Percentiles rank a stretch among this genome's conserved stretches.
Evolutionary conservation across 2,329 filamentous ascomycete genomes (phyloP).

Genomic region (Ophiocordyceps unilateralis): DNA sequence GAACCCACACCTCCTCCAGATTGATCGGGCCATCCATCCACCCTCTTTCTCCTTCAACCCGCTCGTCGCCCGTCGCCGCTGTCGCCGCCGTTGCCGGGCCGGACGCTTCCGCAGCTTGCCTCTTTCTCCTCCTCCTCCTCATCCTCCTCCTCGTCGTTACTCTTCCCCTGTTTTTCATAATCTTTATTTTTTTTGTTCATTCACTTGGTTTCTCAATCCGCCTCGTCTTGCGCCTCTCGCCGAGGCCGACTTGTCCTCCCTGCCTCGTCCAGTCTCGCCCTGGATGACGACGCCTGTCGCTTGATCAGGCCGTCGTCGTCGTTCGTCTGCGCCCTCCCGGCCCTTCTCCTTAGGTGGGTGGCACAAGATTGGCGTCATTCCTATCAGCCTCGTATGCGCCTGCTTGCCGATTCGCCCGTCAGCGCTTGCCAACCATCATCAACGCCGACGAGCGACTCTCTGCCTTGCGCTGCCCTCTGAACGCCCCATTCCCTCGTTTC

Average conservation of each 20-base stretch:
- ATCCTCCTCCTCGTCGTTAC: not conserved
- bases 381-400: constrained; percentile 1
- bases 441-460: not conserved
- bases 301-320: not conserved
- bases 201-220: no score
- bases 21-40: no score
- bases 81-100: not conserved
- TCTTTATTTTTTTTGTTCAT: no score
- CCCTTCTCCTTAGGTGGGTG: not conserved
- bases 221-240: not conserved
- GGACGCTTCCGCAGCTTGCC: not conserved
- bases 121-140: not conserved
- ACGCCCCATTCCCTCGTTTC: not conserved
- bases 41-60: no score
- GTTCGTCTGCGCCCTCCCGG: not conserved
- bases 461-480: not conserved
- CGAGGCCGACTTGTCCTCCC: not conserved
- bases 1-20: no score
- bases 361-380: not conserved
- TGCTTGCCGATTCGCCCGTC: not conserved
- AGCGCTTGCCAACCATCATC: not conserved
- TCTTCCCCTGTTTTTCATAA: no score
- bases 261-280: not conserved
- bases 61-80: no score
- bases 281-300: not conserved